Base-by-base conservation (phyloP, 441 rosid species). In the Euphorbia schlechtendalii region DNA sequence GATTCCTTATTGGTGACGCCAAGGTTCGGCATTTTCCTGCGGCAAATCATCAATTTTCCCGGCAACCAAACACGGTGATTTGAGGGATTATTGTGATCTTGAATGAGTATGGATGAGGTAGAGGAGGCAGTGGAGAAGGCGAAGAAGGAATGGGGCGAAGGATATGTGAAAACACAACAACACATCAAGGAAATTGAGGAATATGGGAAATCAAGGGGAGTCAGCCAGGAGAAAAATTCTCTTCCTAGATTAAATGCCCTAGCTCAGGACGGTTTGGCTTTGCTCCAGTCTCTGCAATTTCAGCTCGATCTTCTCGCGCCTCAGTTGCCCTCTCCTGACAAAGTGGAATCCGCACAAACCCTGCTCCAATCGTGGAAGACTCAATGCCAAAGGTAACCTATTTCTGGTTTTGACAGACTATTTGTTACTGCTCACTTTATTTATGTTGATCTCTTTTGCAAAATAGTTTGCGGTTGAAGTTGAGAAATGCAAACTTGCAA, bases 401-500 rank as follows among this genome's bases (percentile, higher is more conserved):
- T 2, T 18, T 25, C 9, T 43, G 25, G 12, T 3, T 40, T 27
- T 13, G 21, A 51, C 14, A 51, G 56, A 51, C 27, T 51, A 18
- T 8, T 63, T 45, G 18, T 41, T 14, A 17, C 43, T 30, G 40
- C 32, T 48, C 20, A 46, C 28, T 18, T 56, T 25, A 28, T 38
- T 68, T 43, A 56, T 32, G 5, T 20, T 32, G 7, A 12, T 28
- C 12, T 51, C 15, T 14, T 69, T 40, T 65, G 59, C 65, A 15
- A 56, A 27, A 72, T 75, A 88, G 98, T 70, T 78, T 90, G 84
- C 77, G 95, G 55, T 67, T 76, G 71, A 81, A 73, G 69, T 59
- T 90, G 76, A 81, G 97, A 77, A 90, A 83, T 77, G 97, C 96
- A 69, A 93, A 90, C 78, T 71, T 93, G 86, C 85, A 85, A 85